Evolutionary conservation across 2,329 filamentous ascomycete genomes (phyloP).

Genomic region (Bipolaris oryzae): DNA sequence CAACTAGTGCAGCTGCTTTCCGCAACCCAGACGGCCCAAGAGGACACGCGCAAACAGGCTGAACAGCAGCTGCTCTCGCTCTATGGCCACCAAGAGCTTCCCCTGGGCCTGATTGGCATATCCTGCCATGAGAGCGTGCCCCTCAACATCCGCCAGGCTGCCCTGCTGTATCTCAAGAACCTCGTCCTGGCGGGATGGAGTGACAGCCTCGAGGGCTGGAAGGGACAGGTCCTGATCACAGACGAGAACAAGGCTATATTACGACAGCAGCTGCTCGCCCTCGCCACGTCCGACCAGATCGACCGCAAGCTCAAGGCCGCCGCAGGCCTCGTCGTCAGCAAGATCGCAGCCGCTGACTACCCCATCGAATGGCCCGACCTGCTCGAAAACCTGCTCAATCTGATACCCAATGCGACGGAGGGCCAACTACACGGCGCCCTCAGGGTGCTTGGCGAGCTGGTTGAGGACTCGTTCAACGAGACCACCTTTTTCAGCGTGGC

Average conservation of each 20-base stretch:
- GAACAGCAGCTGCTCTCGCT: slow-evolving; percentile 80
- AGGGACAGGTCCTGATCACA: slow-evolving; percentile 69
- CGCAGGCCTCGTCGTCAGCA: slow-evolving; percentile 89
- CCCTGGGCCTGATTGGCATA: slow-evolving; percentile 79
- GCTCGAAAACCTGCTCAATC: slow-evolving; percentile 76
- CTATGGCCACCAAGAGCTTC: slow-evolving; percentile 72
- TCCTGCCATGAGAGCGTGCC: slow-evolving; percentile 76
- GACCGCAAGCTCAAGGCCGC: slow-evolving; percentile 87
- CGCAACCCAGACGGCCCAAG: slow-evolving; percentile 79
- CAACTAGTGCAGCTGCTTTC: slow-evolving; percentile 86
- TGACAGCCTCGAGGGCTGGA: slow-evolving; percentile 72
- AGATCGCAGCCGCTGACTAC: slow-evolving; percentile 92
- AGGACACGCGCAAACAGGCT: slow-evolving; percentile 80
- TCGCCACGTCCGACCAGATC: slow-evolving; percentile 73
- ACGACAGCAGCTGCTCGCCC: slow-evolving; percentile 73
- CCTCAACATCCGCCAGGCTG: slow-evolving; percentile 78
- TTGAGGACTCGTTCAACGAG: slow-evolving; percentile 92
- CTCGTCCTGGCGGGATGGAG: slow-evolving; percentile 89
- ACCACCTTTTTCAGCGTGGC: slow-evolving; percentile 94
- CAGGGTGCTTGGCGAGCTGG: slow-evolving; percentile 84
- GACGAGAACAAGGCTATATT: slow-evolving; percentile 77
- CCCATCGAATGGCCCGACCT: slow-evolving; percentile 94
- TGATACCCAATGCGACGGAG: slow-evolving; percentile 78
- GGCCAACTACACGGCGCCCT: slow-evolving; percentile 86
- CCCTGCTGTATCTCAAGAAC: slow-evolving; percentile 77